Evolutionary conservation across 2,329 filamentous ascomycete species (phyloP), one percentile per base, ranked within the genome.

Genomic region (Colletotrichum sp.): DNA sequence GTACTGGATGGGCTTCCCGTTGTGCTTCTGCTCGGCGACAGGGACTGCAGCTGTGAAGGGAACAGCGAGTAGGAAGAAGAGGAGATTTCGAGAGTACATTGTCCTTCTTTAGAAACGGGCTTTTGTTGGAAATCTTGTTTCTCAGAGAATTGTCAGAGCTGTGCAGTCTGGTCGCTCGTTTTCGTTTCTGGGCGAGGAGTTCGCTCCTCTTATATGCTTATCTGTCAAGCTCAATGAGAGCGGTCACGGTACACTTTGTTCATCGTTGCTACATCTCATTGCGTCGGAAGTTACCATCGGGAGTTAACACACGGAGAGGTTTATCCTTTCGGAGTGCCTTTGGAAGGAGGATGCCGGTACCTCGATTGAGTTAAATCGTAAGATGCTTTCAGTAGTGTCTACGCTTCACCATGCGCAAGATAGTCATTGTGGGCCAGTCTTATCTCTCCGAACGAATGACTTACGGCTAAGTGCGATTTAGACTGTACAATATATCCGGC

Each of bases 171-270:
- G 1, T 21, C n/a, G 6, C n/a, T 21, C n/a, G 3, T 21, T 13
- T 2, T 3, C 2, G 10, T 7, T 13, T 13, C 3, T 8, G 3
- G 9, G 6, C 5, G n/a, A 48, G 43, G 16, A 21, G 4, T 8
- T 48, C 5, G 9, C n/a, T 52, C n/a, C n/a, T 21, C 43, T 52
- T 52, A 52, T 52, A 21, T 52, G 10, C n/a, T 52, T 8, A 21
- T 52, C 10, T 13, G 43, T 13, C 43, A 52, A 21, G 43, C 1
- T 52, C 1, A 13, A 52, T 12, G n/a, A 48, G 38, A 48, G 38
- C 38, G 3, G 18, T 6, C 38, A n/a, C 18, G 9, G 6, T 6
- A 21, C 38, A n/a, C 18, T 2, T n/a, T 48, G 18, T n/a, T 0
- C 18, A 7, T 12, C 1, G 9, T 12, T 48, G 38, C 38, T n/a